Evolutionary conservation across 1,284 basidiomycete genomes (phyloP), one percentile per base, ranked within the genome.

Genomic region (Grifola frondosa): DNA sequence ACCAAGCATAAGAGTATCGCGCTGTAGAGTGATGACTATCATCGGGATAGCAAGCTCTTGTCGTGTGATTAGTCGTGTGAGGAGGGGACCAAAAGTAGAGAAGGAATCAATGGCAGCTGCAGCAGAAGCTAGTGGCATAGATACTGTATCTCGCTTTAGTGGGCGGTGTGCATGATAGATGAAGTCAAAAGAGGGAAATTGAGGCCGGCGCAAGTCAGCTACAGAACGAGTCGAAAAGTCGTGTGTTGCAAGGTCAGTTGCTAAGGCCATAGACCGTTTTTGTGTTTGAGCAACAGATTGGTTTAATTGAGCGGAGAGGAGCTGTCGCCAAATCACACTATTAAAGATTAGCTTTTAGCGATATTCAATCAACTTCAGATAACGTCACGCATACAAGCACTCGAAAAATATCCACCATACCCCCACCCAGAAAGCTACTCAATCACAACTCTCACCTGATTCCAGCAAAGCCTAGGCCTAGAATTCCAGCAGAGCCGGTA

Each of bases 381-480:
- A n/a, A n/a, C n/a, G n/a, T n/a, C n/a, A n/a, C n/a, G n/a, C n/a
- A n/a, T n/a, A n/a, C n/a, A n/a, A n/a, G 26, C 26, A 28, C 26
- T 28, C 26, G 26, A 28, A 28, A 28, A 28, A n/a, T n/a, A n/a
- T n/a, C n/a, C n/a, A n/a, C n/a, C n/a, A n/a, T n/a, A n/a, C n/a
- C n/a, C n/a, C n/a, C n/a, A n/a, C n/a, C n/a, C n/a, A n/a, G n/a
- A n/a, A n/a, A n/a, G n/a, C n/a, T n/a, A n/a, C n/a, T n/a, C n/a
- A n/a, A n/a, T n/a, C n/a, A n/a, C n/a, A n/a, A n/a, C n/a, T n/a
- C 60, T 26, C 24, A 63, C 61, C 62, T 66, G 30, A 62, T 59
- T 3, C 65, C 50, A 16, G 68, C 66, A 40, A 69, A 70, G 3
- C 67, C 66, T 2, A 69, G 53, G 1, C 67, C 67, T n/a, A 69